phyloP scores from a whole-genome alignment of 306 rosid genomes.

The Hylodesmum podocarpum region DNA sequence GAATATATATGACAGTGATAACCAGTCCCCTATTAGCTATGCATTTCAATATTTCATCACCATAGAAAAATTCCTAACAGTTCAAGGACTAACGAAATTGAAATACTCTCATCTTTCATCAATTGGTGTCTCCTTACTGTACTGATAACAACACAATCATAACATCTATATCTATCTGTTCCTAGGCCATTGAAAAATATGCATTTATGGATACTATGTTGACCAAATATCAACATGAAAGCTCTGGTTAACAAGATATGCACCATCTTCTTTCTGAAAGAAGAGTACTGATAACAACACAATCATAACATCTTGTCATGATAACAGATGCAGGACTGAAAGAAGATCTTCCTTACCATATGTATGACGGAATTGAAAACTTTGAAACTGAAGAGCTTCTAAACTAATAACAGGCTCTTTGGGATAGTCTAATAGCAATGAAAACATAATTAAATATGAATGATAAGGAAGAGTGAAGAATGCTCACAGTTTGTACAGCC shows the following conservation, averaged over 20 bases:
- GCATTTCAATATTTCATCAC: background rate
- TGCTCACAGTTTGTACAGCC: conserved; percentile 95
- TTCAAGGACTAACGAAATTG: background rate
- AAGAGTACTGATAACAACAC: background rate
- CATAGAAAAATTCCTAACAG: background rate
- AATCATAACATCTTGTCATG: conserved; percentile 1
- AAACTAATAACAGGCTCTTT: background rate
- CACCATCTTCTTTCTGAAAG: background rate
- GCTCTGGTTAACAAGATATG: background rate
- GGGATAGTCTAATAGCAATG: conserved; percentile 9
- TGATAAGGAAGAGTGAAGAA: background rate
- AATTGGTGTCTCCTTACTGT: background rate
- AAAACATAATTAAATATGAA: background rate
- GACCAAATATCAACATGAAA: background rate
- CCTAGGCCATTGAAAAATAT: background rate
- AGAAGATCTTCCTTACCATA: background rate
- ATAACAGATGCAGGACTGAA: background rate
- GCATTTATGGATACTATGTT: background rate
- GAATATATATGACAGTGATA: background rate
- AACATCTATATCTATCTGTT: conserved; percentile 1
- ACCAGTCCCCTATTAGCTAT: background rate
- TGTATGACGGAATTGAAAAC: background rate
- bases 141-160: conserved; percentile 3
- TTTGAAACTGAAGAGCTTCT: conserved; percentile 1
- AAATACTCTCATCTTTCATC: background rate